phyloP scores from a whole-genome alignment of 352 stramenopile genomes.

The Phytophthora sp. region DNA sequence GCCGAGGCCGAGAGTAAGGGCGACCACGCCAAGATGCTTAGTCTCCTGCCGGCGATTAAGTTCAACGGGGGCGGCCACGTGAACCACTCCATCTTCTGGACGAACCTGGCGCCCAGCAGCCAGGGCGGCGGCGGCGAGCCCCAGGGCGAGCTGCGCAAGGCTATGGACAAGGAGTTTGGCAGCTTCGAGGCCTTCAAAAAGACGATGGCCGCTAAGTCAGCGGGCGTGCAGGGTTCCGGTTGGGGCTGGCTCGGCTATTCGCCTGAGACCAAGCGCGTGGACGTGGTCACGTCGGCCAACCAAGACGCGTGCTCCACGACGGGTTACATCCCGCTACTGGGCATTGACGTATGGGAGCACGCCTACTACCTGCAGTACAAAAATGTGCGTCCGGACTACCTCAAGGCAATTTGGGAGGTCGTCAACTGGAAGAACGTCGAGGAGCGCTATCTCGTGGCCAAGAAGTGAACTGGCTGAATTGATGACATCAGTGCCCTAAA shows the following conservation, averaged over 20 bases:
- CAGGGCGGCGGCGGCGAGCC: slow-evolving; percentile 84
- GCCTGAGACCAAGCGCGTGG: slow-evolving; percentile 82
- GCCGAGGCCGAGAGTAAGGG: slow-evolving; percentile 85
- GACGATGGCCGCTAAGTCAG: slow-evolving; percentile 86
- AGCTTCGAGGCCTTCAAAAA: slow-evolving; percentile 93
- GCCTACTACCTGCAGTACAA: slow-evolving; percentile 98
- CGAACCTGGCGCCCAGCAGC: slow-evolving; percentile 91
- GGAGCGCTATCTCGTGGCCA: slow-evolving; percentile 71
- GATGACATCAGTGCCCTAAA: no score
- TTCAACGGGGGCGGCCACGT: slow-evolving; percentile 99
- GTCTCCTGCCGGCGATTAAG: slow-evolving; percentile 92
- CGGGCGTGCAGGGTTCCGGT: slow-evolving; percentile 96
- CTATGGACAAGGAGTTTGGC: slow-evolving; percentile 94
- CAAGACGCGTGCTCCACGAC: slow-evolving; percentile 97
- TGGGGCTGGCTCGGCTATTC: slow-evolving; percentile 98
- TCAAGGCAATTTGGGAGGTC: slow-evolving; percentile 98
- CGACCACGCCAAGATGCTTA: slow-evolving; percentile 93
- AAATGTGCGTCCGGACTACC: slow-evolving; percentile 96
- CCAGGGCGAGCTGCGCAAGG: slow-evolving; percentile 82
- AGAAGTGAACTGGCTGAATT: slow-evolving; percentile 54
- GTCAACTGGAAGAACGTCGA: slow-evolving; percentile 95
- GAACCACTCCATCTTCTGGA: slow-evolving; percentile 99
- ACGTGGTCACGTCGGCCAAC: slow-evolving; percentile 92
- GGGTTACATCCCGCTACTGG: slow-evolving; percentile 95
- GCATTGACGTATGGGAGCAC: slow-evolving; percentile 99